Base-by-base conservation (phyloP, 1,139 yeast species). In the Hanseniaspora gamundiae region DNA sequence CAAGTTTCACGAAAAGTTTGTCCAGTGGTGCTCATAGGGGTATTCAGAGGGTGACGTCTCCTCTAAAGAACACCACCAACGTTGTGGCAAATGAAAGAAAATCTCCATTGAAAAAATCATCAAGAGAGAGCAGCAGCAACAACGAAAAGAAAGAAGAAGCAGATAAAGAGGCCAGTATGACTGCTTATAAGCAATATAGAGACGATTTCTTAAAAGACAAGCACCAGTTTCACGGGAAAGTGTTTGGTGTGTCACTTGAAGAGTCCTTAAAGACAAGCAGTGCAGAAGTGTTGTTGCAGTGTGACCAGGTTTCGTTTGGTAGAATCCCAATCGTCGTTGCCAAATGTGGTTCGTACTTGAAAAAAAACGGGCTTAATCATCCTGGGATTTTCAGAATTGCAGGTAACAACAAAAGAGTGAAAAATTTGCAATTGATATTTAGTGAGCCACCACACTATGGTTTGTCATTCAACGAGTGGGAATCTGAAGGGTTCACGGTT, bases 361-460 rank as follows among this genome's bases (percentile, higher is more conserved):
- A 91, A 57, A 76, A 76, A 43, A 79, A 85, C 51, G 94, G 84
- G 8, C 63, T 82, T 40, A 71, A 71, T 29, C 81, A 84, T 1
- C 94, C 91, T 59, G 98, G 99, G 3, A 85, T 93, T 7, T 91
- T 91, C 60, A 70, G 99, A 49, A 84, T 91, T 2, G 93, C 94
- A 2, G 99, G 99, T 8, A 81, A 94, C 13, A 80, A 88, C 21
- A 82, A 86, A 58, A 71, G 98, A 45, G 78, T 91, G 40, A 85
- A 85, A 55, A 94, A 86, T 53, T 68, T 91, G 42, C 97, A 91
- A 61, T 71, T 75, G 35, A 71, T 81, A 8, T 91, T 91, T 66
- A 85, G 88, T 48, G 67, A 82, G 2, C 87, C 95, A 1, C 97
- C 97, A 0, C 78, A 77, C 48, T 93, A 80, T 59, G 99, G 98